Percentiles rank a stretch among this genome's conserved stretches.
phyloP scores from a whole-genome alignment of 2,329 filamentous ascomycete species.

The Talaromyces piceae region DNA sequence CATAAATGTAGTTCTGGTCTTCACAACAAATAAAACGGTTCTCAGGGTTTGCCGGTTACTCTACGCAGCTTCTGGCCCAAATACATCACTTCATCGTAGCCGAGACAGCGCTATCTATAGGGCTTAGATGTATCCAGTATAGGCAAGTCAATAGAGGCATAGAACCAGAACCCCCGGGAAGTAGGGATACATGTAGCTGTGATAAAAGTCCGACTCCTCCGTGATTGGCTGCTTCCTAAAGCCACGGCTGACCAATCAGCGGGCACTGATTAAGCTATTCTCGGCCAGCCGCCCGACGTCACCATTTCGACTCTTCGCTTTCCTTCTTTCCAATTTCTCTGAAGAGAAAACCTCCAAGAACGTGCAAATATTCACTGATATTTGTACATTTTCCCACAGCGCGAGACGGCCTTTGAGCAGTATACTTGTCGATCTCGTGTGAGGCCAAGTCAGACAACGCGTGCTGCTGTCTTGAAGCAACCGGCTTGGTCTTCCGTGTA shows the following conservation, averaged over 20 bases:
- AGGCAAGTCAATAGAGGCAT: too few species aligned
- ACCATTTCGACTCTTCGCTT: neutral
- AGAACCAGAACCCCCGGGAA: too few species aligned
- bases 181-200: too few species aligned
- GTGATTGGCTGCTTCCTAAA: neutral
- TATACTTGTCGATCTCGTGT: neutral
- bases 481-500: neutral
- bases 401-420: neutral
- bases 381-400: neutral
- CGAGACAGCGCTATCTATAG: too few species aligned
- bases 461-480: neutral
- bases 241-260: slow-evolving; percentile 4
- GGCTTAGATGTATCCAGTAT: too few species aligned
- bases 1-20: too few species aligned
- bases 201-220: neutral
- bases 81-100: too few species aligned
- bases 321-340: neutral
- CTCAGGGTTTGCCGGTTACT: too few species aligned
- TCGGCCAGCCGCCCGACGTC: slow-evolving; percentile 6
- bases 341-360: neutral
- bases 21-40: too few species aligned
- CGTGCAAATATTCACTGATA: neutral
- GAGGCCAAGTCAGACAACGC: neutral
- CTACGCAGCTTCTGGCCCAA: too few species aligned
- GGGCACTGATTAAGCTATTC: slow-evolving; percentile 1